phyloP scores from a whole-genome alignment of 2,329 filamentous ascomycete species.

The Colletotrichum sidae region DNA sequence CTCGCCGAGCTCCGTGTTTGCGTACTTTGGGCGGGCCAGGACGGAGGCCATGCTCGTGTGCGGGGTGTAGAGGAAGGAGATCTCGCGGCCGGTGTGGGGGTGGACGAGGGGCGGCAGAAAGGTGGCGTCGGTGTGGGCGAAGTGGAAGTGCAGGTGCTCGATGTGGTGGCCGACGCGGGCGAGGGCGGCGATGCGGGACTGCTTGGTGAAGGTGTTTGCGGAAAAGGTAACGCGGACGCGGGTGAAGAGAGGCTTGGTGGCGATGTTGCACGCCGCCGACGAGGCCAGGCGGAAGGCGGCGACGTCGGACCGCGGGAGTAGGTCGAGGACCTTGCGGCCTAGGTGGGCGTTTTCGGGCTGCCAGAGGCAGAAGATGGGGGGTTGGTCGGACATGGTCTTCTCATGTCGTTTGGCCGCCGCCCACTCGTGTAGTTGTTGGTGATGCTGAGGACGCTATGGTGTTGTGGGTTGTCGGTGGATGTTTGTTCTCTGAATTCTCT shows the following conservation, averaged over 20 bases:
- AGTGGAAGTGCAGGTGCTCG: conserved; percentile 80
- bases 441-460: neutral
- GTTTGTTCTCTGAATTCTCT: too few relatives aligned
- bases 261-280: conserved; percentile 76
- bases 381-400: conserved; percentile 62
- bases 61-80: conserved; percentile 84
- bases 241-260: conserved; percentile 77
- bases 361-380: conserved; percentile 66
- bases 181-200: conserved; percentile 78
- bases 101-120: conserved; percentile 89
- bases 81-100: conserved; percentile 79
- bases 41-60: conserved; percentile 74
- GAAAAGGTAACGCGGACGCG: conserved; percentile 78
- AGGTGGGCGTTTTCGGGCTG: conserved; percentile 57
- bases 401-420: conserved; percentile 56
- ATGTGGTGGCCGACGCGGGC: conserved; percentile 83
- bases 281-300: conserved; percentile 74
- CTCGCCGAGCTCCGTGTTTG: conserved; percentile 81
- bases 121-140: conserved; percentile 81
- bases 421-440: conserved; percentile 1
- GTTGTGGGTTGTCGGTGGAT: too few relatives aligned
- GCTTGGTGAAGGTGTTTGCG: conserved; percentile 80
- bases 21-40: conserved; percentile 79
- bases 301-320: conserved; percentile 63
- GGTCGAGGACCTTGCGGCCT: conserved; percentile 61